Evolutionary conservation across 75 land plant species (phyloP), one percentile per base, ranked within the genome.

Genomic region (Picea glauca): DNA sequence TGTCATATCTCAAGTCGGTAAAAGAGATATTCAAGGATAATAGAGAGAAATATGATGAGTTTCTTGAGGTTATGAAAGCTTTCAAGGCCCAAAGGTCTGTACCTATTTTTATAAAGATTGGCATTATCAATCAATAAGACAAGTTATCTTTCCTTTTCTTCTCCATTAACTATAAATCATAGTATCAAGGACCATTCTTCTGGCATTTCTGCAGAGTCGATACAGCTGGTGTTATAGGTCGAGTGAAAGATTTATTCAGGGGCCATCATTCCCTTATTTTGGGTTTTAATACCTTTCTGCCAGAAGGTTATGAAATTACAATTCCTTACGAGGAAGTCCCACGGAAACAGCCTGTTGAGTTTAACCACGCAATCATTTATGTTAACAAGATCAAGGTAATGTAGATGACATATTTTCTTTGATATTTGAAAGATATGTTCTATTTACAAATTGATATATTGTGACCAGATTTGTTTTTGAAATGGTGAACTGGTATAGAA

Each of bases 301-400:
- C 99, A 30, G 86, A 87, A 75, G 99, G 99, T 23, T 93, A 85
- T 86, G 94, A 93, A 75, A 97, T 97, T 67, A 90, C 88, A 7
- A 78, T 94, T 17, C 89, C 97, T 1, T 54, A 18, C 21, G 96
- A 96, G 72, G 95, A 90, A 60, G 83, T 80, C 15, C 58, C 79
- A 35, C 62, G 40, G 58, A 88, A 91, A 90, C 90, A 92, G 80
- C 91, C 91, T 26, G 95, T 94, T 79, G 92, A 94, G 76, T 93
- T 91, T 84, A 86, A 90, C 60, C 94, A 97, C 72, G 99, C 99
- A 4, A 82, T 91, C 46, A 87, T 61, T 73, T 97, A 92, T 88
- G 96, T 97, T 46, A 91, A 89, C 88, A 97, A 97, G 84, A 93
- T 97, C 79, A 97, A 95, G 93, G 97, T 94, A 79, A 50, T 18